Conservation (phyloP, 257 asterid species). For the Nicotiana knightiana region DNA sequence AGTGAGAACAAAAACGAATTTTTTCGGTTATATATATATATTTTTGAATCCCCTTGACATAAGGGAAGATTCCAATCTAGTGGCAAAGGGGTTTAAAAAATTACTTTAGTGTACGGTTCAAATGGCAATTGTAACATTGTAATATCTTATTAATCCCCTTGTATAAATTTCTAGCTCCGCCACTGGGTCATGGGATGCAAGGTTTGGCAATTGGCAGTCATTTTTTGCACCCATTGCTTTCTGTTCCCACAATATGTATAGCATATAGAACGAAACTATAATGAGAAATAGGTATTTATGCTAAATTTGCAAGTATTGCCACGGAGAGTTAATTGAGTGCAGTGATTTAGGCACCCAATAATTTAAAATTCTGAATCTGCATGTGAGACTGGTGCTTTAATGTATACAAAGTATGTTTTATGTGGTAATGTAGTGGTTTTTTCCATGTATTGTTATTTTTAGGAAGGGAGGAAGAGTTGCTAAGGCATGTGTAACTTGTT, state of each 20-base stretch:
- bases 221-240: neutral
- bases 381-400: neutral
- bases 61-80: no score
- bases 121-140: no score
- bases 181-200: neutral
- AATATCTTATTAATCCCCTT: no score
- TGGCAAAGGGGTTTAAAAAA: no score
- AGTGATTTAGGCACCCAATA: neutral
- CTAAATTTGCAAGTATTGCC: neutral
- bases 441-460: neutral
- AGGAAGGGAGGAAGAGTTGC: slow-evolving; percentile 11
- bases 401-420: neutral
- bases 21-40: no score
- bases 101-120: no score
- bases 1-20: no score
- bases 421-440: neutral
- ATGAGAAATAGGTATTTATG: neutral
- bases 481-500: slow-evolving; percentile 11
- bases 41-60: no score
- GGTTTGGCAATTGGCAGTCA: neutral
- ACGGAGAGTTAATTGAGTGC: neutral
- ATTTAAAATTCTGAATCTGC: neutral
- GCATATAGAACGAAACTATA: neutral
- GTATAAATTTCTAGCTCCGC: no score
- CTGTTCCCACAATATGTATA: neutral